These are phyloP conservation scores for Erythrophleum fordii DNA, from an alignment of 306 rosid genomes.

Conservation along the genomic window DNA sequence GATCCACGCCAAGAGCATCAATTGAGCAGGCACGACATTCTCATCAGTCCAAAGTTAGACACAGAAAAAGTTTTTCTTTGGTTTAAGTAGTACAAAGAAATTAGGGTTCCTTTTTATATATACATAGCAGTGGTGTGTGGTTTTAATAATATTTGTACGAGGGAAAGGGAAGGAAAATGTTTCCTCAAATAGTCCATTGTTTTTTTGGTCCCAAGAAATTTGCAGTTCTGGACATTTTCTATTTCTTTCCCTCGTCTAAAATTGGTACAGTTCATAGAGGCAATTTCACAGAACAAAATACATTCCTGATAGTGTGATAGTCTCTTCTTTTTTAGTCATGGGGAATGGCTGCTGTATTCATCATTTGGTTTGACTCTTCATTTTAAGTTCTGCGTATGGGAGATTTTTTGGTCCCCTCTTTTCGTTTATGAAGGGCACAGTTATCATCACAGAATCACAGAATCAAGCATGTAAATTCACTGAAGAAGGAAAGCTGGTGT, in stretches of 20 bases:
- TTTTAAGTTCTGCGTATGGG: constrained; percentile 28
- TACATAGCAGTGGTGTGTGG: constrained; percentile 52
- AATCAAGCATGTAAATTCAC: constrained; percentile 4
- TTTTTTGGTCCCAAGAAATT: constrained; percentile 17
- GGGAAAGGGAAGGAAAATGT: constrained; percentile 65
- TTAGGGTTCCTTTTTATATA: background rate
- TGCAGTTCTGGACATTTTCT: constrained; percentile 51
- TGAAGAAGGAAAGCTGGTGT: constrained; percentile 37
- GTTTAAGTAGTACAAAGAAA: constrained; percentile 45
- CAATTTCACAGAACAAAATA: constrained; percentile 14
- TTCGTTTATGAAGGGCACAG: constrained; percentile 1
- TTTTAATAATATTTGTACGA: constrained; percentile 42
- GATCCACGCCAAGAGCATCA: constrained; percentile 67
- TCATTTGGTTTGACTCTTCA: constrained; percentile 33
- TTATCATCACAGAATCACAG: constrained; percentile 11
- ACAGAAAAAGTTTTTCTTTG: constrained; percentile 67
- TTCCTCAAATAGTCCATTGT: constrained; percentile 32
- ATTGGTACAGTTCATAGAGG: constrained; percentile 34
- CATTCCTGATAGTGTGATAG: background rate
- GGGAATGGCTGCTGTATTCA: constrained; percentile 36
- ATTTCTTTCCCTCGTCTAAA: constrained; percentile 62
- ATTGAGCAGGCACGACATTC: constrained; percentile 60
- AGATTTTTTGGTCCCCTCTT: constrained; percentile 5
- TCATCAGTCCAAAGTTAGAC: constrained; percentile 47
- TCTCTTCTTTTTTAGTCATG: background rate